A percentile compares a stretch with the other conserved stretches of the same genome.
phyloP scores from a whole-genome alignment of 345 rosid genomes.

The Anastatica hierochuntica region DNA sequence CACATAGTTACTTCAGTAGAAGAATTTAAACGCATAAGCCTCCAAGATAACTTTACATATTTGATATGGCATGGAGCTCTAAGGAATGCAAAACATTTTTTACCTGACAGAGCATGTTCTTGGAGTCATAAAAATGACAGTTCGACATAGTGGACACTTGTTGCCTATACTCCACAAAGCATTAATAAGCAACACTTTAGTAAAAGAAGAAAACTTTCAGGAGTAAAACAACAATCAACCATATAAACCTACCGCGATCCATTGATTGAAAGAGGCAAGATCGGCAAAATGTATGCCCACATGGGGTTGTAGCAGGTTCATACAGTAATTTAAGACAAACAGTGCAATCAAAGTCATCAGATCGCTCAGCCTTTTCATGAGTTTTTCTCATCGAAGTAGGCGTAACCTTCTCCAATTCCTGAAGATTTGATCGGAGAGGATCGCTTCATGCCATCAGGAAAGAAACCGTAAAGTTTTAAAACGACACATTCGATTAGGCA shows the following conservation, averaged over 20 bases:
- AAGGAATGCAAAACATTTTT: not conserved
- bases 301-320: slow-evolving; percentile 86
- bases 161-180: slow-evolving; percentile 48
- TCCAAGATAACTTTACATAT: not conserved
- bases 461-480: slow-evolving; percentile 17
- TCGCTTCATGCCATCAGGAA: slow-evolving; percentile 57
- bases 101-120: slow-evolving; percentile 85
- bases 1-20: slow-evolving; percentile 13
- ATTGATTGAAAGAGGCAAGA: slow-evolving; percentile 83
- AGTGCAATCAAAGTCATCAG: slow-evolving; percentile 88
- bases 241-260: slow-evolving; percentile 63
- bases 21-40: not conserved
- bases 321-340: slow-evolving; percentile 80
- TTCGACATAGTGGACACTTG: slow-evolving; percentile 91
- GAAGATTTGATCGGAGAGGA: slow-evolving; percentile 63
- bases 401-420: slow-evolving; percentile 40
- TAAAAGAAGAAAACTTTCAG: not conserved
- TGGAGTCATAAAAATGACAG: slow-evolving; percentile 76
- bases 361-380: slow-evolving; percentile 45
- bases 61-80: not conserved
- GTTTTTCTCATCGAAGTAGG: slow-evolving; percentile 28
- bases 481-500: slow-evolving; percentile 2
- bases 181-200: not conserved
- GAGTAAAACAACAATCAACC: slow-evolving; percentile 6
- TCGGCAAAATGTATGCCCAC: slow-evolving; percentile 96